Evolutionary conservation across 2,329 filamentous ascomycete species (phyloP).

Genomic region (Pseudocercospora macadamiae): DNA sequence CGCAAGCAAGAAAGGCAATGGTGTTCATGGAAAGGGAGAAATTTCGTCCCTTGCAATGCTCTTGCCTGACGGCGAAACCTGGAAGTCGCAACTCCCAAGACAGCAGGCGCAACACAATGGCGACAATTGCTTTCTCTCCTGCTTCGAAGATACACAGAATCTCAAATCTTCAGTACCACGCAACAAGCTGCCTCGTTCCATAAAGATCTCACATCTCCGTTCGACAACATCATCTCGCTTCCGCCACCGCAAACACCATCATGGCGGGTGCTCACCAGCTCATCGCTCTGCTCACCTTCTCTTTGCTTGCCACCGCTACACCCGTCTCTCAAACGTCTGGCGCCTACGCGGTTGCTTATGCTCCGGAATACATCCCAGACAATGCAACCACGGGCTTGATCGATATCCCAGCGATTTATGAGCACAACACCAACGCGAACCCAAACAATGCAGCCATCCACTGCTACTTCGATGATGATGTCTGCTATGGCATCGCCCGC

Average conservation of each 20-base stretch:
- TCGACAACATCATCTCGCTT: background rate
- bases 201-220: background rate
- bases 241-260: background rate
- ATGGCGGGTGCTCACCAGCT: background rate
- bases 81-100: too few species aligned
- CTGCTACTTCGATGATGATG: constrained; percentile 6
- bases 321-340: background rate
- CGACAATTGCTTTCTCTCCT: background rate
- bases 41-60: too few species aligned
- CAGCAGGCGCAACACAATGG: too few species aligned
- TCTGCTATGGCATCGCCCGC: constrained; percentile 16
- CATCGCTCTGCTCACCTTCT: background rate
- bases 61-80: too few species aligned
- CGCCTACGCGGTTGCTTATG: background rate
- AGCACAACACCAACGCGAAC: background rate
- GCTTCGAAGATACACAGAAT: background rate
- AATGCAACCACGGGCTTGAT: background rate
- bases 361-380: background rate
- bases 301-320: background rate
- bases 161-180: background rate
- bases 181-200: background rate
- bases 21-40: too few species aligned
- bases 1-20: too few species aligned
- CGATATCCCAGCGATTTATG: background rate
- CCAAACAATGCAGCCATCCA: background rate